These are phyloP conservation scores for Paraconiothyrium sp. DNA, from an alignment of 2,329 filamentous ascomycete genomes.

Conservation along the genomic window DNA sequence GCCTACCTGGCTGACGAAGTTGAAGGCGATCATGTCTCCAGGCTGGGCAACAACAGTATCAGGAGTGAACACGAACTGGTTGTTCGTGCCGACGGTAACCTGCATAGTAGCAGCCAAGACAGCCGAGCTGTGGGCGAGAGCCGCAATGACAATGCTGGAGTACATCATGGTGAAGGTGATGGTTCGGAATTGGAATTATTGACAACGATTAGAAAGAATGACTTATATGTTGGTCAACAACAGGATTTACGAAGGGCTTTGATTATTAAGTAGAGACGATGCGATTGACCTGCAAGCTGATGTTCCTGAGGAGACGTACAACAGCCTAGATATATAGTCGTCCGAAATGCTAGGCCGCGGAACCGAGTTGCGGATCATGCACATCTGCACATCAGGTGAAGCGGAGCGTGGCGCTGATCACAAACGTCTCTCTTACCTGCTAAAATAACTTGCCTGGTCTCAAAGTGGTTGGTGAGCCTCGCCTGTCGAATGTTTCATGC, in stretches of 20 bases:
- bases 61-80: conserved; percentile 41
- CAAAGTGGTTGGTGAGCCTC: neutral
- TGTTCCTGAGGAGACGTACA: conserved; percentile 19
- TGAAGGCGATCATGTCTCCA: conserved; percentile 41
- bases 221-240: conserved; percentile 2
- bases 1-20: conserved; percentile 22
- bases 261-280: conserved; percentile 20
- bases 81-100: conserved; percentile 43
- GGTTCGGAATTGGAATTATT: conserved; percentile 8
- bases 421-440: conserved; percentile 18
- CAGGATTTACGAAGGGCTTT: conserved; percentile 12
- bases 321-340: conserved; percentile 23
- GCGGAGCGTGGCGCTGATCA: conserved; percentile 21
- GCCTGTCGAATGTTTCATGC: conserved; percentile 2
- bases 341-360: neutral
- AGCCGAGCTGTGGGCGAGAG: conserved; percentile 35
- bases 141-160: conserved; percentile 29
- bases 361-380: conserved; percentile 9
- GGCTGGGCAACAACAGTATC: conserved; percentile 38
- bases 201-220: conserved; percentile 14
- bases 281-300: conserved; percentile 30
- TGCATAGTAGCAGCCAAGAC: conserved; percentile 40
- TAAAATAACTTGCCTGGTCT: neutral
- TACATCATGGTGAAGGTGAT: conserved; percentile 35
- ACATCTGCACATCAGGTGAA: neutral